A percentile compares a stretch with the other conserved stretches of the same genome.
phyloP scores from a whole-genome alignment of 495 filamentous ascomycete species.

The Penicillium malachiteum region DNA sequence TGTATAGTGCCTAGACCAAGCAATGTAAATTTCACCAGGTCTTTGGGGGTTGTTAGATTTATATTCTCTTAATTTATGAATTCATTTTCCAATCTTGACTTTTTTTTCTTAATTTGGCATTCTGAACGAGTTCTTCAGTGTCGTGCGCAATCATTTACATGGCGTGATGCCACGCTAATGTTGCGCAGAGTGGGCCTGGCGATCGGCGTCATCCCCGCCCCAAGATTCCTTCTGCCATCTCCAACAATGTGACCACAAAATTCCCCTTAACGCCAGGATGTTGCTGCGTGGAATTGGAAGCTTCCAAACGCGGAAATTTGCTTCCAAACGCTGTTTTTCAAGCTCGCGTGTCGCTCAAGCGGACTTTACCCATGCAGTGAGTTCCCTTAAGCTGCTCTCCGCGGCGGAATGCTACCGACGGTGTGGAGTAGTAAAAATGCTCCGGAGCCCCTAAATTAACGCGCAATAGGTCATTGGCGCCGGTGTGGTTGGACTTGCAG shows the following conservation, averaged over 20 bases:
- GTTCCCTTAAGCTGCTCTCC: conserved; percentile 12
- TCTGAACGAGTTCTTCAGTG: too few species aligned
- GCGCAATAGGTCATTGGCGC: conserved; percentile 72
- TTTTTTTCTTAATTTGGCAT: not conserved
- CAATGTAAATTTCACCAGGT: not conserved
- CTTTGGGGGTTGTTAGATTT: not conserved
- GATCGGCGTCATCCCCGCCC: not conserved
- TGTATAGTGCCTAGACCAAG: conserved; percentile 9
- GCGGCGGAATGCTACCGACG: not conserved
- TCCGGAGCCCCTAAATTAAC: conserved; percentile 6
- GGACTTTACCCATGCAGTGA: conserved; percentile 83
- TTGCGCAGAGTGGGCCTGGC: not conserved
- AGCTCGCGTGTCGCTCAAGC: conserved; percentile 37
- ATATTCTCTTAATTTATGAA: not conserved
- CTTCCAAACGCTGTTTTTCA: conserved; percentile 38
- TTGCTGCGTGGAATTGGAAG: conserved; percentile 16
- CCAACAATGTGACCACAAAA: not conserved
- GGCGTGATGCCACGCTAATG: not conserved
- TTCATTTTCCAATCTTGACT: not conserved
- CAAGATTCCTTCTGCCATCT: too few species aligned
- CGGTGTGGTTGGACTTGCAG: conserved; percentile 88
- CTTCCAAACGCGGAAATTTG: conserved; percentile 6
- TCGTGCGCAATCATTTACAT: not conserved
- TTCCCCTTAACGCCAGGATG: conserved; percentile 8
- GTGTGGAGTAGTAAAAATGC: not conserved